Base-by-base conservation (phyloP, 169 alveolate species). In the Plasmodium chabaudi region DNA sequence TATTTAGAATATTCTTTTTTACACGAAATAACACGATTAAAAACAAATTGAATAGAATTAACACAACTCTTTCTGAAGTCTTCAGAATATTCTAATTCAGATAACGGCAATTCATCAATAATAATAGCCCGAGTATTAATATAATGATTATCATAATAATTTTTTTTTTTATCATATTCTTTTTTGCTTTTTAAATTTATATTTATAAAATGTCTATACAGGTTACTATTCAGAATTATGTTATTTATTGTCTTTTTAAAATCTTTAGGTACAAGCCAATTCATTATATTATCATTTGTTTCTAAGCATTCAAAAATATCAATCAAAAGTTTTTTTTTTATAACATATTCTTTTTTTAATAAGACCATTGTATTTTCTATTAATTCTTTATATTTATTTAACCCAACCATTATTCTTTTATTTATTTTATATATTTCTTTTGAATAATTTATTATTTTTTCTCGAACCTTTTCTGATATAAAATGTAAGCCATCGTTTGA, bases 51-150 rank as follows among this genome's bases (percentile, higher is more conserved):
- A 73, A 86, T 86, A 9, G 87, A 47, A 70, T 44, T 15, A 1
- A 34, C 46, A 61, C 91, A 86, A 68, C 59, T 68, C 9, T 51
- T 65, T 70, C 87, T 25, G 65, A 86, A 86, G 19, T 59, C 87
- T 70, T 86, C 91, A 34, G 91, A 86, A 34, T 69, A 60, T 27
- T 86, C 91, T 59, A 86, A 69, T 23, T 86, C 86, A 9, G 87
- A 44, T 23, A 86, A n/a, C 23, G 91, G 91, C 15, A 86, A 25
- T 23, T 86, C 91, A 72, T 86, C 91, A 19, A 86, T 44, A 42
- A 86, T 70, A 39, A 71, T 47, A 4, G 75, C 91, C 21, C 87
- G 72, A 12, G 91, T 86, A 49, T 25, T 53, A 47, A 86, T 71
- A 86, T 25, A 86, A 86, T 86, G 72, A 46, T 86, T 46, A 42